phyloP scores from a whole-genome alignment of 1,139 yeast genomes.

The Yamadazyma jaroonii region DNA sequence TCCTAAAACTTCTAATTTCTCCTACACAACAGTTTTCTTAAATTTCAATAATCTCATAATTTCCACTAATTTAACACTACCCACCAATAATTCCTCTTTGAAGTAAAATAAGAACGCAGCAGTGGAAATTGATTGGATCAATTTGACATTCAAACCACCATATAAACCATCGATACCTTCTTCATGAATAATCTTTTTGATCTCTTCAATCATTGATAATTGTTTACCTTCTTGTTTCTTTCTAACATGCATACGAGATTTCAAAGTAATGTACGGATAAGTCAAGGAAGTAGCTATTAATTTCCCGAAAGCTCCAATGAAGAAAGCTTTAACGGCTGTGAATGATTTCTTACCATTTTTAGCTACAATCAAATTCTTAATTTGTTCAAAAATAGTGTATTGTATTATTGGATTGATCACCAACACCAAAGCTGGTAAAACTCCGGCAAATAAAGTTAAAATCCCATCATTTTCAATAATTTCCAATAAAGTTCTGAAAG shows the following conservation, averaged over 20 bases:
- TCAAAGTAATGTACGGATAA: slow-evolving; percentile 87
- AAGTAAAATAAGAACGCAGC: slow-evolving; percentile 90
- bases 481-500: slow-evolving; percentile 54
- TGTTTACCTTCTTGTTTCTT: slow-evolving; percentile 30
- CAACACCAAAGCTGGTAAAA: slow-evolving; percentile 80
- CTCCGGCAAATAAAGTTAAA: slow-evolving; percentile 73
- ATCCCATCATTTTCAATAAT: slow-evolving; percentile 73
- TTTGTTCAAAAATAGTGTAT: slow-evolving; percentile 87
- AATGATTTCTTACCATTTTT: slow-evolving; percentile 46
- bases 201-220: slow-evolving; percentile 37
- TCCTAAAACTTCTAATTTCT: too few species aligned
- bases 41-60: slow-evolving; percentile 29
- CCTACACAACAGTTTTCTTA: slow-evolving; percentile 5
- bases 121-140: slow-evolving; percentile 78
- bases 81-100: slow-evolving; percentile 73
- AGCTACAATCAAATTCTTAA: slow-evolving; percentile 63
- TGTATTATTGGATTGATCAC: slow-evolving; percentile 90
- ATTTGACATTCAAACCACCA: slow-evolving; percentile 76
- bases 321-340: slow-evolving; percentile 69
- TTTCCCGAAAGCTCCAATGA: slow-evolving; percentile 88
- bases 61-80: slow-evolving; percentile 47
- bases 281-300: slow-evolving; percentile 82
- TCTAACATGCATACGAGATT: slow-evolving; percentile 81
- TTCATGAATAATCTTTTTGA: slow-evolving; percentile 51
- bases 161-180: slow-evolving; percentile 80